These are phyloP conservation scores for Dentipellis sp. DNA, from an alignment of 768 basidiomycete genomes.

Conservation along the genomic window DNA sequence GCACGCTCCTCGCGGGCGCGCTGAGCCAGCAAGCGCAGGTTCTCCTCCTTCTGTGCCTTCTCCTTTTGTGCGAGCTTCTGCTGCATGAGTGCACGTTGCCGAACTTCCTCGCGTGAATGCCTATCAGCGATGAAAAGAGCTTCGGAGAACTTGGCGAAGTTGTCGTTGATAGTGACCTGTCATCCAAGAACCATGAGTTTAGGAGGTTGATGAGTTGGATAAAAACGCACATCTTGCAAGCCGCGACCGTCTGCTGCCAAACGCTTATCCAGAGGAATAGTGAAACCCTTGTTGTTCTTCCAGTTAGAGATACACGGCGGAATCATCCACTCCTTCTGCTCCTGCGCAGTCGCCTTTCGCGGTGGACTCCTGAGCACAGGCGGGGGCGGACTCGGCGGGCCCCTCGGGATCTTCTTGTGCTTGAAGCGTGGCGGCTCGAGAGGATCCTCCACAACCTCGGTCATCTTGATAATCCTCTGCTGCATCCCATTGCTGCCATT, in stretches of 20 bases:
- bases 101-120: slow-evolving; percentile 96
- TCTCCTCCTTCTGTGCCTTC: slow-evolving; percentile 95
- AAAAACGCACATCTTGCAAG: slow-evolving; percentile 78
- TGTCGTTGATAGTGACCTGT: slow-evolving; percentile 96
- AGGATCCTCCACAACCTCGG: slow-evolving; percentile 95
- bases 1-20: slow-evolving; percentile 91
- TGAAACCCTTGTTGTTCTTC: slow-evolving; percentile 99
- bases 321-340: slow-evolving; percentile 99
- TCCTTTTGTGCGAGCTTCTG: slow-evolving; percentile 98
- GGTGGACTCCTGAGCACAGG: slow-evolving; percentile 94
- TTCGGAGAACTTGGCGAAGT: slow-evolving; percentile 98
- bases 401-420: slow-evolving; percentile 97
- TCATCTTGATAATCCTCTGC: slow-evolving; percentile 99
- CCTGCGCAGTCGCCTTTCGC: slow-evolving; percentile 89
- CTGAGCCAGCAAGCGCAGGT: slow-evolving; percentile 86
- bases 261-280: slow-evolving; percentile 96
- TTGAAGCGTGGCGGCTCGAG: slow-evolving; percentile 96
- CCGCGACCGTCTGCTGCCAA: slow-evolving; percentile 98
- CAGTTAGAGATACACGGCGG: slow-evolving; percentile 99
- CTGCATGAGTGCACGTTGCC: slow-evolving; percentile 94
- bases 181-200: neutral
- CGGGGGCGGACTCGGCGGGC: slow-evolving; percentile 92
- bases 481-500: slow-evolving; percentile 56
- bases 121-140: slow-evolving; percentile 91
- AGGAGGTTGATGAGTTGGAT: neutral